Evolutionary conservation across 129 eudicot genomes (phyloP).

Genomic region (Mikania micrantha): DNA sequence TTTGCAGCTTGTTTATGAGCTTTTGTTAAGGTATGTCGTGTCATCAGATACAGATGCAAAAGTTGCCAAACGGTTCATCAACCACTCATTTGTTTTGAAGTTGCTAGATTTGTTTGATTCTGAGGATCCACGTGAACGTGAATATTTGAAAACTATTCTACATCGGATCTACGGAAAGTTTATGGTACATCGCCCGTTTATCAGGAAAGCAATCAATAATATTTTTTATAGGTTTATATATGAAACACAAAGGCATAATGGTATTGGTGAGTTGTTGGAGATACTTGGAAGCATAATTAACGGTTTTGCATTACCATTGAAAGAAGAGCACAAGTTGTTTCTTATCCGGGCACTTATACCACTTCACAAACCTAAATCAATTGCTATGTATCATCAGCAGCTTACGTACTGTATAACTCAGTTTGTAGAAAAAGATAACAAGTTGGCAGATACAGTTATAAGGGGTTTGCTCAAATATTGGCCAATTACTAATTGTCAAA

Average conservation of each 20-base stretch:
- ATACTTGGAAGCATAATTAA: slow-evolving; percentile 74
- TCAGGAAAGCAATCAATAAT: slow-evolving; percentile 64
- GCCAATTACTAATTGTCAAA: slow-evolving; percentile 71
- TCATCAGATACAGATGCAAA: slow-evolving; percentile 62
- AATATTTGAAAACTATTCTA: slow-evolving; percentile 60
- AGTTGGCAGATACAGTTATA: slow-evolving; percentile 57
- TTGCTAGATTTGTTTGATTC: slow-evolving; percentile 58
- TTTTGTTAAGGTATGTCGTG: background rate
- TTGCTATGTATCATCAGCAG: slow-evolving; percentile 67
- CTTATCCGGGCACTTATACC: slow-evolving; percentile 68
- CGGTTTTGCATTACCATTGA: slow-evolving; percentile 79
- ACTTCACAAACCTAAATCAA: slow-evolving; percentile 62
- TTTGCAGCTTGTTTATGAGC: slow-evolving; percentile 13
- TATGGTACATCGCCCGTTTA: too few species aligned
- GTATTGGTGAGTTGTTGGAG: slow-evolving; percentile 68
- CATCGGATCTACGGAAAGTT: too few species aligned
- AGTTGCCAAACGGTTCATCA: slow-evolving; percentile 60
- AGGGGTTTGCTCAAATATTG: slow-evolving; percentile 71
- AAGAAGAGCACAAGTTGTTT: slow-evolving; percentile 75
- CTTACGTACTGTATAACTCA: slow-evolving; percentile 60
- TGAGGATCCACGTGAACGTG: slow-evolving; percentile 30
- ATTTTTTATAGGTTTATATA: slow-evolving; percentile 60
- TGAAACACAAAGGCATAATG: slow-evolving; percentile 64
- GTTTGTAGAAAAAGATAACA: slow-evolving; percentile 3
- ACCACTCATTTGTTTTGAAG: slow-evolving; percentile 57